These are phyloP conservation scores for Capronia coronata DNA, from an alignment of 2,329 filamentous ascomycete species.

Conservation along the genomic window DNA sequence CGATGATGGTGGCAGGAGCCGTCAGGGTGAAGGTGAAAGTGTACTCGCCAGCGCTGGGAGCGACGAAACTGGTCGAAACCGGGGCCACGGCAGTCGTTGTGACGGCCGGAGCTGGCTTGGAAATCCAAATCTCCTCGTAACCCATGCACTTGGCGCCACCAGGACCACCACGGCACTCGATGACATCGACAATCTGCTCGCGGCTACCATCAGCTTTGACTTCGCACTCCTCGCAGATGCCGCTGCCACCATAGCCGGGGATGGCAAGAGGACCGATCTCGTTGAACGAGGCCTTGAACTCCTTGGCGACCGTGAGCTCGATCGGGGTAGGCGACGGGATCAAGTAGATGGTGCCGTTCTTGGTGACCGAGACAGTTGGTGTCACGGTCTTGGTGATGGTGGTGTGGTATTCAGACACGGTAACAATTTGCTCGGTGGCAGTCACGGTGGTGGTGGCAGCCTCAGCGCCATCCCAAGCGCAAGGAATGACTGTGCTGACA, in stretches of 20 bases:
- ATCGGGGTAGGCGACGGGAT: conserved; percentile 8
- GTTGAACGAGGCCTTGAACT: conserved; percentile 23
- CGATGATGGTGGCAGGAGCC: conserved; percentile 9
- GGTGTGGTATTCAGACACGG: conserved; percentile 13
- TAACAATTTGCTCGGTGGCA: conserved; percentile 18
- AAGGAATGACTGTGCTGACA: conserved; percentile 24
- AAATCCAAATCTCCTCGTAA: conserved; percentile 21
- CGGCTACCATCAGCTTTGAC: conserved; percentile 20
- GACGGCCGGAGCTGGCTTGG: conserved; percentile 13
- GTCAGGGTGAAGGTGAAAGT: conserved; percentile 23
- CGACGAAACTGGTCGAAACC: conserved; percentile 14
- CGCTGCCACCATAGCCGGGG: conserved; percentile 23
- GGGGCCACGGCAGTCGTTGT: conserved; percentile 6
- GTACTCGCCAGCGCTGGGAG: conserved; percentile 17
- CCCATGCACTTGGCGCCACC: conserved; percentile 13
- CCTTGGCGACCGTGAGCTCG: conserved; percentile 19
- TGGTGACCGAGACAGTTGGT: conserved; percentile 7
- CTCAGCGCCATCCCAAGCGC: conserved; percentile 13
- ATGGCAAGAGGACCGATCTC: conserved; percentile 24
- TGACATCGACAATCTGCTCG: conserved; percentile 19
- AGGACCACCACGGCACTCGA: conserved; percentile 19
- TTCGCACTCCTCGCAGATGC: conserved; percentile 20
- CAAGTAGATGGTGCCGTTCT: conserved; percentile 9
- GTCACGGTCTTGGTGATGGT: conserved; percentile 21
- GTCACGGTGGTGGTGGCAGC: conserved; percentile 17